Conservation (phyloP, 2,329 filamentous ascomycete genomes). For the Penicillium sclerotigenum region DNA sequence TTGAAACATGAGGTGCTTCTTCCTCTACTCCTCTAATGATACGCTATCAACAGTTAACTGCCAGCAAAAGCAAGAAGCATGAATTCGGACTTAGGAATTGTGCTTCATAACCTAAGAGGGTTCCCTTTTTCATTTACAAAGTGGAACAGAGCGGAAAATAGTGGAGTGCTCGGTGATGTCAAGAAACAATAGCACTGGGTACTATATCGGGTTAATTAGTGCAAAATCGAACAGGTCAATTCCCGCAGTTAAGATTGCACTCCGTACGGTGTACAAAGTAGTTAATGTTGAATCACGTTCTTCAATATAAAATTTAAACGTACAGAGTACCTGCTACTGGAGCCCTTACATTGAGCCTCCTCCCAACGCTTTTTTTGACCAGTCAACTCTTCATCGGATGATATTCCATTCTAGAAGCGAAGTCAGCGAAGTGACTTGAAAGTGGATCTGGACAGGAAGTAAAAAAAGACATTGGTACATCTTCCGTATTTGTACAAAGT, state of each 20-base stretch:
- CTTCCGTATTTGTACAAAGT: not conserved
- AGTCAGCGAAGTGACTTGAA: not conserved
- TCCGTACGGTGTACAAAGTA: not conserved
- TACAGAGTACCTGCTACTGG: not conserved
- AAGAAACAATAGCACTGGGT: not conserved
- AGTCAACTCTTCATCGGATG: not conserved
- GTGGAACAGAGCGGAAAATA: conserved; percentile 6
- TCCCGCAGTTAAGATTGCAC: not conserved
- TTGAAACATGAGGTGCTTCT: conserved; percentile 6
- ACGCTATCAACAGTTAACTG: conserved; percentile 10
- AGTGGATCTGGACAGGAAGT: not conserved
- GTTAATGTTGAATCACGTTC: not conserved
- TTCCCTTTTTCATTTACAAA: conserved; percentile 18
- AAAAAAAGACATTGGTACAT: not conserved
- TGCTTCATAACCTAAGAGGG: conserved; percentile 13
- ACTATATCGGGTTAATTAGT: not conserved
- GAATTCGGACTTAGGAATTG: conserved; percentile 13
- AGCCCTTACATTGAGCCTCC: not conserved
- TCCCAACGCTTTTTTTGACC: not conserved
- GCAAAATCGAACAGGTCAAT: not conserved
- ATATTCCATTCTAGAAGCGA: not conserved
- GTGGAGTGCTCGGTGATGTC: conserved; percentile 3
- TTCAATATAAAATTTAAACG: not conserved
- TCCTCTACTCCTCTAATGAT: conserved; percentile 1
- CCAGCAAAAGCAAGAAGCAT: conserved; percentile 5